phyloP scores from a whole-genome alignment of 495 filamentous ascomycete genomes.

The Penicillium paradoxum region DNA sequence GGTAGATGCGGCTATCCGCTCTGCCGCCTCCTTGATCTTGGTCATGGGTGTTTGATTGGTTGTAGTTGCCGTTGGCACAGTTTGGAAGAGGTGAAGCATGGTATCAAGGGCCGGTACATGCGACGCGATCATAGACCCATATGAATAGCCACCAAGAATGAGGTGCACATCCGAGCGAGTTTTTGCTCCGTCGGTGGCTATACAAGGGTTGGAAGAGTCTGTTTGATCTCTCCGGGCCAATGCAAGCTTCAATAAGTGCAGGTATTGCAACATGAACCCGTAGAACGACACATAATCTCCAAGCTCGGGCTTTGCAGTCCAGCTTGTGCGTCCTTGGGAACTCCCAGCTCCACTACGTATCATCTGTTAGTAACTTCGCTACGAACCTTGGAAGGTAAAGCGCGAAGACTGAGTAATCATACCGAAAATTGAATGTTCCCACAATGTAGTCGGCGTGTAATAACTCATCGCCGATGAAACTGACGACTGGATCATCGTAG shows the following conservation, averaged over 20 bases:
- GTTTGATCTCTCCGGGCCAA: neutral
- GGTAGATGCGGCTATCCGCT: constrained; percentile 47
- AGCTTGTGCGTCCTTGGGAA: constrained; percentile 73
- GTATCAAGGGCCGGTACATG: constrained; percentile 58
- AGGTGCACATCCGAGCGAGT: constrained; percentile 25
- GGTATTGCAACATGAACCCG: constrained; percentile 70
- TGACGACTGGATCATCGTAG: constrained; percentile 77
- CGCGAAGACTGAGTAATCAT: constrained; percentile 6
- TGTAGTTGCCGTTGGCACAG: neutral
- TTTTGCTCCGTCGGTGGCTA: neutral
- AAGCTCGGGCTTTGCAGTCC: constrained; percentile 75
- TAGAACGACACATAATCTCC: constrained; percentile 76
- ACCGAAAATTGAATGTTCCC: constrained; percentile 93
- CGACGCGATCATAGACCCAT: constrained; percentile 75
- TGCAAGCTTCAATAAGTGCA: constrained; percentile 38
- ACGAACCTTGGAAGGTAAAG: too few relatives aligned
- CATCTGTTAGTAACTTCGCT: neutral
- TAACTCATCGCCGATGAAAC: constrained; percentile 55
- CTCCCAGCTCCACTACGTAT: constrained; percentile 64
- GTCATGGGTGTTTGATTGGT: constrained; percentile 41
- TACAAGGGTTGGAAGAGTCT: neutral
- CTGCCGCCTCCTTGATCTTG: constrained; percentile 63
- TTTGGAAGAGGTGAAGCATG: constrained; percentile 54
- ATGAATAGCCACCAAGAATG: constrained; percentile 82
- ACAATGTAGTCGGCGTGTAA: constrained; percentile 67